Percentiles rank a stretch among this genome's conserved stretches.
phyloP scores from a whole-genome alignment of 2,329 filamentous ascomycete species.

The Phoma herbarum region DNA sequence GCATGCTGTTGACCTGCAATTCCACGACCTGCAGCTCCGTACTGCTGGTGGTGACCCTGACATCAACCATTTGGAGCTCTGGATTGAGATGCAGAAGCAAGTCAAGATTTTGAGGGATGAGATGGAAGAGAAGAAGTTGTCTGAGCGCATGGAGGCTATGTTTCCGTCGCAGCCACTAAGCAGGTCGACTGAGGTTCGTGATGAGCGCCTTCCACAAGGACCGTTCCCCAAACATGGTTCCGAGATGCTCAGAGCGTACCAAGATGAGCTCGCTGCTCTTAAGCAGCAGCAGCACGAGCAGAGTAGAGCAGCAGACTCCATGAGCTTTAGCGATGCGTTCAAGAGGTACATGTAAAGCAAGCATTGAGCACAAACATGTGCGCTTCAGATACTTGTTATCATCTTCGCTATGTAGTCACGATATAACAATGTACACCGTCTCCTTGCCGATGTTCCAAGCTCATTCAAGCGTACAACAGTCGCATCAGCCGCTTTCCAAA shows the following conservation, averaged over 20 bases:
- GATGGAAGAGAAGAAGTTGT: constrained; percentile 41
- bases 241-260: constrained; percentile 17
- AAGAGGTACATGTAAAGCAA: constrained; percentile 18
- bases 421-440: not conserved
- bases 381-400: not conserved
- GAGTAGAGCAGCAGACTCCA: not conserved
- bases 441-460: not conserved
- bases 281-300: constrained; percentile 19
- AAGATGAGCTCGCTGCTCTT: constrained; percentile 37
- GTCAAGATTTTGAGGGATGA: constrained; percentile 55
- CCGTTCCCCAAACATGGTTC: not conserved
- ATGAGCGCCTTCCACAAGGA: not conserved
- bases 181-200: not conserved
- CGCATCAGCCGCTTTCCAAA: not conserved
- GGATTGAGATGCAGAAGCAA: constrained; percentile 55
- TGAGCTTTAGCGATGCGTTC: not conserved
- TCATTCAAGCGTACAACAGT: not conserved
- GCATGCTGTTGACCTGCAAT: constrained; percentile 14
- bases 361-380: not conserved
- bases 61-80: constrained; percentile 52
- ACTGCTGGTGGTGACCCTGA: constrained; percentile 23
- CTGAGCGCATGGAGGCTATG: constrained; percentile 16
- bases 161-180: constrained; percentile 2
- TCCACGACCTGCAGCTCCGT: constrained; percentile 8
- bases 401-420: not conserved